These are phyloP conservation scores for Cryptococcus wingfieldii DNA, from an alignment of 1,284 basidiomycete species.

Conservation along the genomic window DNA sequence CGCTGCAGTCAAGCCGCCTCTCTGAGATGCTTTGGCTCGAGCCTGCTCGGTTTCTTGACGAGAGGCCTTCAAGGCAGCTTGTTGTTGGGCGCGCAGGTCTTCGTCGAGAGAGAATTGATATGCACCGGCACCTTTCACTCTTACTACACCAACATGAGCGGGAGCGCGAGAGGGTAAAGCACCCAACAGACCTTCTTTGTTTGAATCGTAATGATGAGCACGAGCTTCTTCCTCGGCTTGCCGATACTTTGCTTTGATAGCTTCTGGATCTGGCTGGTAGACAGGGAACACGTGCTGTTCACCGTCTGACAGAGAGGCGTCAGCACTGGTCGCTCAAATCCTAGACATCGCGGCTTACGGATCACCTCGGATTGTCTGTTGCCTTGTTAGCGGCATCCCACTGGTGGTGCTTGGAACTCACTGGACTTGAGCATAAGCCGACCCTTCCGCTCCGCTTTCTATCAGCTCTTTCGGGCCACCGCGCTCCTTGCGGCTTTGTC, in stretches of 20 bases:
- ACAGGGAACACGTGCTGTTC: constrained; percentile 77
- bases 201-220: constrained; percentile 74
- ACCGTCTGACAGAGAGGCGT: constrained; percentile 50
- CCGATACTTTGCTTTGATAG: constrained; percentile 71
- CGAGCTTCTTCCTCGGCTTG: constrained; percentile 65
- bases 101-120: constrained; percentile 84
- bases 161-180: not conserved
- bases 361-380: constrained; percentile 59
- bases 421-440: constrained; percentile 44
- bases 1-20: constrained; percentile 47
- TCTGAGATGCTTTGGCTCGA: constrained; percentile 51
- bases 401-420: constrained; percentile 21
- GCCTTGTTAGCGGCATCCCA: not conserved
- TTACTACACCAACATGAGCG: constrained; percentile 38
- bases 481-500: constrained; percentile 7
- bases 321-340: not conserved
- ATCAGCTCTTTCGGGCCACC: constrained; percentile 1
- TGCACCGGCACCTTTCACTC: constrained; percentile 82
- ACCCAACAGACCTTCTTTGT: constrained; percentile 59
- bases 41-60: constrained; percentile 67
- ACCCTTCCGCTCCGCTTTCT: constrained; percentile 14
- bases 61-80: constrained; percentile 67
- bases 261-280: constrained; percentile 76
- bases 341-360: constrained; percentile 34
- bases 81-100: constrained; percentile 65